Percentiles rank a stretch among this genome's conserved stretches.
Conservation (phyloP, 139 green algal genomes). For the Marvania coccoides region DNA sequence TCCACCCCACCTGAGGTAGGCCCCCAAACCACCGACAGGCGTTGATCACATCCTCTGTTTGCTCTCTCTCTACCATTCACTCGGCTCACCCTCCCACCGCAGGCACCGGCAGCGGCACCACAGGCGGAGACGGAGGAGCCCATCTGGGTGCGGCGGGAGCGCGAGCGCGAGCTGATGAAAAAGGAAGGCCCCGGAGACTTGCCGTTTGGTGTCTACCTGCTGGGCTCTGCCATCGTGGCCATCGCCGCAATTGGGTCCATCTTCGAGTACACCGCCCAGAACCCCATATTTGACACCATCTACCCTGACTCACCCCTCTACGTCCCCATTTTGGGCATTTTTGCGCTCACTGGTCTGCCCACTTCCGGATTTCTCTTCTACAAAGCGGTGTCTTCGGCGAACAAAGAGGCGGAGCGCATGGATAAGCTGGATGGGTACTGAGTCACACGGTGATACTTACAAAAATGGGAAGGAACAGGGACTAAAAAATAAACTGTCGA, state of each 20-base stretch:
- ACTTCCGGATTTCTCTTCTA: slow-evolving; percentile 69
- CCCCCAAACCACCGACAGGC: not conserved
- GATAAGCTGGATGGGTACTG: slow-evolving; percentile 71
- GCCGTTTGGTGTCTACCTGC: slow-evolving; percentile 67
- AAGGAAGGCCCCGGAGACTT: slow-evolving; percentile 33
- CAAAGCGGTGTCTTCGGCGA: slow-evolving; percentile 60
- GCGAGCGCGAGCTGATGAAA: slow-evolving; percentile 52
- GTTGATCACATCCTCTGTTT: too few relatives aligned
- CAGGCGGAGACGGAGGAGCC: slow-evolving; percentile 33
- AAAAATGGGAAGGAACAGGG: not conserved
- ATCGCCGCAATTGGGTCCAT: slow-evolving; percentile 75
- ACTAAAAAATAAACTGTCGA: not conserved
- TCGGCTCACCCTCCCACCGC: too few relatives aligned
- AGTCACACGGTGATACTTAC: too few relatives aligned
- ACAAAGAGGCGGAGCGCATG: slow-evolving; percentile 58
- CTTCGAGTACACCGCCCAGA: slow-evolving; percentile 52
- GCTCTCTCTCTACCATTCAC: too few relatives aligned
- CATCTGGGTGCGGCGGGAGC: slow-evolving; percentile 69
- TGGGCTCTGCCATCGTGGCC: slow-evolving; percentile 60
- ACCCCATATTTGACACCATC: slow-evolving; percentile 51
- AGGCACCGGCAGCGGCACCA: slow-evolving; percentile 3
- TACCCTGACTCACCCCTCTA: slow-evolving; percentile 57
- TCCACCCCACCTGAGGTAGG: not conserved
- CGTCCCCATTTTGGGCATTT: slow-evolving; percentile 64
- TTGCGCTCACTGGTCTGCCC: slow-evolving; percentile 73